These are phyloP conservation scores for Eucalyptus urophylla DNA, from an alignment of 345 rosid species.

Conservation along the genomic window DNA sequence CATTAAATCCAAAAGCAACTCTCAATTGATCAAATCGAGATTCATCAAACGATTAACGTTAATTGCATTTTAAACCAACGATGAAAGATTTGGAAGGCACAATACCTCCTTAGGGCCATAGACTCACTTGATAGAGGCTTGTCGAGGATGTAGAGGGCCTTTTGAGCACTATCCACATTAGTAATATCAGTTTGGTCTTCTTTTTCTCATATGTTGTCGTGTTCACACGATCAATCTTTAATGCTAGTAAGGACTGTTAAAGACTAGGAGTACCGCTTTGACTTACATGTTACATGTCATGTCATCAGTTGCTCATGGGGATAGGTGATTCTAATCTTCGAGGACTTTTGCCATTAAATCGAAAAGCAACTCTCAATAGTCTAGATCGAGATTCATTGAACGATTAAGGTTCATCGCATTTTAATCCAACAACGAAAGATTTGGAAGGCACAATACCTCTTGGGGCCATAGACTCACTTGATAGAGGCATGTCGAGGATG, in stretches of 20 bases:
- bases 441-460: background rate
- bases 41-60: background rate
- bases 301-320: background rate
- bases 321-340: background rate
- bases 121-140: too few relatives aligned
- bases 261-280: too few relatives aligned
- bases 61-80: background rate
- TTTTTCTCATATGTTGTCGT: too few relatives aligned
- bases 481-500: background rate
- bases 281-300: background rate
- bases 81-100: background rate
- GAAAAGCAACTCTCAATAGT: background rate
- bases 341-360: background rate
- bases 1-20: background rate
- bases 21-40: accelerated
- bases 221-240: too few relatives aligned
- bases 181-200: too few relatives aligned
- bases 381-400: accelerated
- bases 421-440: background rate
- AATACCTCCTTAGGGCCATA: too few relatives aligned
- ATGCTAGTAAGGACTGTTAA: too few relatives aligned
- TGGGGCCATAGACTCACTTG: background rate
- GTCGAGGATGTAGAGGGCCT: too few relatives aligned
- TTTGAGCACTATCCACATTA: too few relatives aligned
- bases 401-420: background rate